A percentile compares a stretch with the other conserved stretches of the same genome.
These are phyloP conservation scores for Porcisia deanei DNA, from an alignment of 208 protist species.

Conservation along the genomic window DNA sequence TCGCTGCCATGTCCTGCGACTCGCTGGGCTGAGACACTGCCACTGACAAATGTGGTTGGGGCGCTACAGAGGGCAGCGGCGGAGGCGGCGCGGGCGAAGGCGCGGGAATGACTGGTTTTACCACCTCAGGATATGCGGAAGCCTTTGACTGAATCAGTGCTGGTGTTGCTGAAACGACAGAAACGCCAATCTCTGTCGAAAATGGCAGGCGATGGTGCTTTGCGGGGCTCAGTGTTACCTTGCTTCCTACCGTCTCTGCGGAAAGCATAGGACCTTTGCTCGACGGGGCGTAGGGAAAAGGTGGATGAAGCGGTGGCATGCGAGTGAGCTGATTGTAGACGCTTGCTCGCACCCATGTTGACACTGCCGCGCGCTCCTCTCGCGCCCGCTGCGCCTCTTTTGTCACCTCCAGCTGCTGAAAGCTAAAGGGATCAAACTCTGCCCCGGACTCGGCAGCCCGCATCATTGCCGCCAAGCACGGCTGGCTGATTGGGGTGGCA, in stretches of 20 bases:
- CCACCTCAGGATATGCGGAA: not conserved
- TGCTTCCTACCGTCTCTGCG: constrained; percentile 18
- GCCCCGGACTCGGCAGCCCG: constrained; percentile 22
- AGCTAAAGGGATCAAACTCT: constrained; percentile 28
- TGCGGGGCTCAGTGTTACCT: constrained; percentile 15
- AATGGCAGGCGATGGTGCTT: not conserved
- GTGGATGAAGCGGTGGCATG: constrained; percentile 40
- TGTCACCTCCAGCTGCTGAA: constrained; percentile 21
- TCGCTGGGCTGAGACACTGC: not conserved
- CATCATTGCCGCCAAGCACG: constrained; percentile 30
- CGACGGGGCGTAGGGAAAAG: constrained; percentile 18
- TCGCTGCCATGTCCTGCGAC: not conserved
- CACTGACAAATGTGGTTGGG: not conserved
- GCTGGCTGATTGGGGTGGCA: constrained; percentile 28
- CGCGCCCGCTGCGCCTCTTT: constrained; percentile 23
- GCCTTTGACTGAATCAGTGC: not conserved
- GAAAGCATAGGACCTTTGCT: constrained; percentile 31
- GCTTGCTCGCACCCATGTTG: constrained; percentile 36
- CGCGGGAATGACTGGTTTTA: not conserved
- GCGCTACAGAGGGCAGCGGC: not conserved
- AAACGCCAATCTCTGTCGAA: not conserved
- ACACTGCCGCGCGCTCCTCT: constrained; percentile 31
- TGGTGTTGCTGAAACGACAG: not conserved
- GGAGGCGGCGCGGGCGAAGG: not conserved
- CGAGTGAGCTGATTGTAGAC: constrained; percentile 41